Conservation (phyloP, 306 rosid genomes). For the Arachis hypogaea region DNA sequence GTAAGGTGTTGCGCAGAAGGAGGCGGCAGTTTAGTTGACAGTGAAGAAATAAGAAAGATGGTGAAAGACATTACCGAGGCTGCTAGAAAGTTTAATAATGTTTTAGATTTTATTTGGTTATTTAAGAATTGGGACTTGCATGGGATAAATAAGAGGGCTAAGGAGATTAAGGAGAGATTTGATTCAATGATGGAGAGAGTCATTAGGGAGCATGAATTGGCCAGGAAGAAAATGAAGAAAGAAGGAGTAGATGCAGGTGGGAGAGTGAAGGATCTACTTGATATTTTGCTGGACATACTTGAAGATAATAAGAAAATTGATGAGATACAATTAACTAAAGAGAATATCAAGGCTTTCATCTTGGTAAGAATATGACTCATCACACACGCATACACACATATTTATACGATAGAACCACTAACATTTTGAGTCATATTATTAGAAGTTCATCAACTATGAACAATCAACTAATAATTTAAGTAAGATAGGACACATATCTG, state of each 20-base stretch:
- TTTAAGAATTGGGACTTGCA: constrained; percentile 29
- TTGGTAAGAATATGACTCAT: constrained; percentile 41
- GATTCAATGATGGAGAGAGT: constrained; percentile 60
- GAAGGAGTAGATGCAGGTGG: background rate
- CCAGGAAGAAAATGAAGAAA: background rate
- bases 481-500: too few species aligned
- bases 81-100: constrained; percentile 47
- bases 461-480: too few species aligned
- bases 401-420: too few species aligned
- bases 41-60: constrained; percentile 43
- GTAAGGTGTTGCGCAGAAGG: constrained; percentile 40
- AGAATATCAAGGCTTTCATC: constrained; percentile 67
- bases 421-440: too few species aligned
- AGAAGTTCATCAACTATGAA: too few species aligned
- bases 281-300: constrained; percentile 53
- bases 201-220: constrained; percentile 50
- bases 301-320: constrained; percentile 42
- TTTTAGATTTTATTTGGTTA: constrained; percentile 60
- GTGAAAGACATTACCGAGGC: constrained; percentile 48
- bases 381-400: too few species aligned
- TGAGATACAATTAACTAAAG: constrained; percentile 51
- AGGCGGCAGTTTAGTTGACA: constrained; percentile 10
- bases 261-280: constrained; percentile 50
- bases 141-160: constrained; percentile 45
- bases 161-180: constrained; percentile 43